Conservation (phyloP, 2,329 filamentous ascomycete genomes). For the Penicillium thymicola region DNA sequence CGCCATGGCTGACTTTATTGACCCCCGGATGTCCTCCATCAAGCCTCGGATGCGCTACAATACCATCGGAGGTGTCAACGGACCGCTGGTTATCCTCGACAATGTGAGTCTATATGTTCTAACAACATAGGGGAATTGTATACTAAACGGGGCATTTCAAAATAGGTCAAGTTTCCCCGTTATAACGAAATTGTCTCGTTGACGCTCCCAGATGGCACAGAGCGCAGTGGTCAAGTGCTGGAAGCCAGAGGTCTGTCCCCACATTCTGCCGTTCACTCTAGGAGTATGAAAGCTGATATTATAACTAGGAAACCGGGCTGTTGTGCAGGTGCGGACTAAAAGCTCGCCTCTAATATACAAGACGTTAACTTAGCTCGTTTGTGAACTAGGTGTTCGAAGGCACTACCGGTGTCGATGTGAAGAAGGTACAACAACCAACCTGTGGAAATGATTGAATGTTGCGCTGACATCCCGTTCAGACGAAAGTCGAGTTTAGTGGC, state of each 20-base stretch:
- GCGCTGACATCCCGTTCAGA: slow-evolving; percentile 52
- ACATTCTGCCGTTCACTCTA: not conserved
- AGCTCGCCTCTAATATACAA: slow-evolving; percentile 6
- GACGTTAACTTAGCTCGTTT: slow-evolving; percentile 23
- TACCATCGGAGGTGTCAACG: slow-evolving; percentile 96
- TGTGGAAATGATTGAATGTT: slow-evolving; percentile 5
- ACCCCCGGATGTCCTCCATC: slow-evolving; percentile 52
- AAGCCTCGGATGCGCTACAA: slow-evolving; percentile 86
- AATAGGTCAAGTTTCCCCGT: slow-evolving; percentile 77
- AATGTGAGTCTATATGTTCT: slow-evolving; percentile 53
- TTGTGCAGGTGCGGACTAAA: slow-evolving; percentile 73
- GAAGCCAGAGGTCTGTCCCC: slow-evolving; percentile 80
- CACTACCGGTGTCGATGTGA: slow-evolving; percentile 95
- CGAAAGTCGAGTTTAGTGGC: slow-evolving; percentile 94
- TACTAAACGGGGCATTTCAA: too few species aligned
- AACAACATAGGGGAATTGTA: too few species aligned
- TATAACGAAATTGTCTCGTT: slow-evolving; percentile 98
- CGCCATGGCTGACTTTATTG: slow-evolving; percentile 43
- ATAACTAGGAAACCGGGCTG: slow-evolving; percentile 74
- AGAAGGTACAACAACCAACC: slow-evolving; percentile 64
- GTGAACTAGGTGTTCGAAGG: slow-evolving; percentile 83
- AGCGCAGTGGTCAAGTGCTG: slow-evolving; percentile 90
- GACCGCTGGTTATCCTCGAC: slow-evolving; percentile 93
- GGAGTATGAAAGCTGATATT: slow-evolving; percentile 17
- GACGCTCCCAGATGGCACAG: slow-evolving; percentile 90